These are phyloP conservation scores for Jacaranda copaia DNA, from an alignment of 257 asterid species.

Conservation along the genomic window DNA sequence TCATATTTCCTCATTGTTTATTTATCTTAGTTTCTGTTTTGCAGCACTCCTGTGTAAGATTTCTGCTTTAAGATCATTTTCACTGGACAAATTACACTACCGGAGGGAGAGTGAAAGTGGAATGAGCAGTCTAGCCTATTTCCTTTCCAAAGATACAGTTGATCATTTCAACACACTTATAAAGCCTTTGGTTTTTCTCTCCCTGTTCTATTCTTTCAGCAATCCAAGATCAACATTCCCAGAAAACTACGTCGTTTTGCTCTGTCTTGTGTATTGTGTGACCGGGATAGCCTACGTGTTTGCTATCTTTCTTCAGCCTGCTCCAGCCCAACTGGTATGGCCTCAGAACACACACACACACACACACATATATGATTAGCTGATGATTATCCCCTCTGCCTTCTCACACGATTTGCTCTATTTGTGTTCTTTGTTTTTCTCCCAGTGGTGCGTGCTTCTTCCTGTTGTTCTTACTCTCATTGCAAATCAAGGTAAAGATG, in stretches of 20 bases:
- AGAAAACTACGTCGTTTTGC: slow-evolving; percentile 71
- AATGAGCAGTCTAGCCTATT: slow-evolving; percentile 93
- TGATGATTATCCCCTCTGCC: not conserved
- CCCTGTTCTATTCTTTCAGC: slow-evolving; percentile 92
- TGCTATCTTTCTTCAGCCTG: slow-evolving; percentile 78
- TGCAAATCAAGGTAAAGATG: slow-evolving; percentile 80
- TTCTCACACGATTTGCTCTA: not conserved
- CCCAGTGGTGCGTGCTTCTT: slow-evolving; percentile 96
- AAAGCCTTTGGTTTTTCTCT: slow-evolving; percentile 95
- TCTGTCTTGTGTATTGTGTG: slow-evolving; percentile 88
- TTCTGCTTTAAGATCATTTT: slow-evolving; percentile 88
- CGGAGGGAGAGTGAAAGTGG: slow-evolving; percentile 84
- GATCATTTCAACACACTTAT: slow-evolving; percentile 81
- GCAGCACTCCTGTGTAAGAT: slow-evolving; percentile 94
- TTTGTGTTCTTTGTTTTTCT: not conserved
- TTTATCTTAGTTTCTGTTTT: slow-evolving; percentile 37
- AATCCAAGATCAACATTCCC: slow-evolving; percentile 85
- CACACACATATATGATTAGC: not conserved
- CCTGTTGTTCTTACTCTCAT: slow-evolving; percentile 92
- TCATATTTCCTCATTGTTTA: slow-evolving; percentile 22
- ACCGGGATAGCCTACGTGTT: slow-evolving; percentile 91
- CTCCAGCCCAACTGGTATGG: slow-evolving; percentile 94
- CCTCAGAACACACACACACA: slow-evolving; percentile 17
- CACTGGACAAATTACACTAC: slow-evolving; percentile 81
- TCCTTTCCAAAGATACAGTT: slow-evolving; percentile 84